These are phyloP conservation scores for Trichoderma asperellum DNA, from an alignment of 2,329 filamentous ascomycete species.

Conservation along the genomic window DNA sequence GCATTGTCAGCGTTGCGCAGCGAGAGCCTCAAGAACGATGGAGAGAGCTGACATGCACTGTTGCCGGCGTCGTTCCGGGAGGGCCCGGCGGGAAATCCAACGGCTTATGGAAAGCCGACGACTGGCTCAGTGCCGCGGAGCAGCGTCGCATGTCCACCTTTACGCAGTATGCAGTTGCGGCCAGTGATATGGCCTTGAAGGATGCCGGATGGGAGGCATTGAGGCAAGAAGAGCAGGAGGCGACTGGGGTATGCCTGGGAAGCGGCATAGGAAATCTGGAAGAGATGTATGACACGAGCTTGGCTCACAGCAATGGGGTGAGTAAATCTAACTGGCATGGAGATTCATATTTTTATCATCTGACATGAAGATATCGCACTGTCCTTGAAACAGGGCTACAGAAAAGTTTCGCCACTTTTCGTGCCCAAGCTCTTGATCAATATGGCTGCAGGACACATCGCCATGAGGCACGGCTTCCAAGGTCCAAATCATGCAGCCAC, in stretches of 20 bases:
- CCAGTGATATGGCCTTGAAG: constrained; percentile 79
- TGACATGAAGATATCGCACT: background rate
- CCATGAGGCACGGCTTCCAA: constrained; percentile 86
- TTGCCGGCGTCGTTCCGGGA: constrained; percentile 80
- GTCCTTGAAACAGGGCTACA: constrained; percentile 71
- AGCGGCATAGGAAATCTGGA: constrained; percentile 95
- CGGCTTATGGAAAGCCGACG: constrained; percentile 54
- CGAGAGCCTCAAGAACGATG: constrained; percentile 63
- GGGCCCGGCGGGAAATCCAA: constrained; percentile 53
- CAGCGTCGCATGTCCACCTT: constrained; percentile 86
- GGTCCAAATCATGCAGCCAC: constrained; percentile 92
- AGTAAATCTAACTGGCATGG: background rate
- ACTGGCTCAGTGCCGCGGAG: constrained; percentile 59
- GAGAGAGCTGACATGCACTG: constrained; percentile 75
- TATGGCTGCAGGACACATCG: constrained; percentile 89
- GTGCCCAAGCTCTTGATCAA: constrained; percentile 94
- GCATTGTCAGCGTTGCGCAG: constrained; percentile 73
- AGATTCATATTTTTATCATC: background rate
- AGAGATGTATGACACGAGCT: constrained; percentile 81
- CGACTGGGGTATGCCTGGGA: constrained; percentile 87
- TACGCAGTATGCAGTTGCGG: constrained; percentile 87
- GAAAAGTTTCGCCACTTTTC: constrained; percentile 89
- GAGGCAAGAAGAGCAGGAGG: constrained; percentile 65
- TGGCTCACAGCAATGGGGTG: constrained; percentile 75
- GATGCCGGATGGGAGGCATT: constrained; percentile 78